A percentile compares a stretch with the other conserved stretches of the same genome.
Conservation (phyloP, 1,284 basidiomycete species). For the Coniferiporia sulphurascens region DNA sequence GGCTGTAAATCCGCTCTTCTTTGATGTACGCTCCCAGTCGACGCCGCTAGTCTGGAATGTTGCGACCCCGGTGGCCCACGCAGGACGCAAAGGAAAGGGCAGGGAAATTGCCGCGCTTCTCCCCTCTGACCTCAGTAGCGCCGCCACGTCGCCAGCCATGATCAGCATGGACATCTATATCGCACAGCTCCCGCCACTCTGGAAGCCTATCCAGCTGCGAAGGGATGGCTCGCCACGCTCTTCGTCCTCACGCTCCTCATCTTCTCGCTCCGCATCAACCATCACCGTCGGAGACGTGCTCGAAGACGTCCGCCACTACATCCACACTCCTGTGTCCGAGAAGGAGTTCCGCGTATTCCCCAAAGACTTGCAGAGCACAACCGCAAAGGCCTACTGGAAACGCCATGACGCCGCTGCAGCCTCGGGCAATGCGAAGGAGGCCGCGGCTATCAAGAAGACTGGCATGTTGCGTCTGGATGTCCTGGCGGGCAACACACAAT, state of each 20-base stretch:
- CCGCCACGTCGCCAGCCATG: slow-evolving; percentile 8
- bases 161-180: slow-evolving; percentile 8
- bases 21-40: slow-evolving; percentile 1
- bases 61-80: not conserved
- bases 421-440: slow-evolving; percentile 2
- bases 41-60: slow-evolving; percentile 13
- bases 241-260: not conserved
- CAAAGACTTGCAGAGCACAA: not conserved
- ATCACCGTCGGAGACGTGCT: slow-evolving; percentile 15
- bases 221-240: not conserved
- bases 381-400: slow-evolving; percentile 5
- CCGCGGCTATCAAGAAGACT: slow-evolving; percentile 1
- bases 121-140: slow-evolving; percentile 1
- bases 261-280: not conserved
- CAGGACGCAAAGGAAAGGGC: slow-evolving; percentile 9
- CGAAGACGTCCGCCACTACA: slow-evolving; percentile 10
- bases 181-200: slow-evolving; percentile 10
- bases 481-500: slow-evolving; percentile 4
- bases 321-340: slow-evolving; percentile 4
- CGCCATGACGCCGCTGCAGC: slow-evolving; percentile 2
- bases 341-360: slow-evolving; percentile 12
- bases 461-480: slow-evolving; percentile 15
- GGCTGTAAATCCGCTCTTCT: not conserved
- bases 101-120: slow-evolving; percentile 2
- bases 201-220: slow-evolving; percentile 13